phyloP scores from a whole-genome alignment of 257 asterid species.

The Galeopsis tetrahit region DNA sequence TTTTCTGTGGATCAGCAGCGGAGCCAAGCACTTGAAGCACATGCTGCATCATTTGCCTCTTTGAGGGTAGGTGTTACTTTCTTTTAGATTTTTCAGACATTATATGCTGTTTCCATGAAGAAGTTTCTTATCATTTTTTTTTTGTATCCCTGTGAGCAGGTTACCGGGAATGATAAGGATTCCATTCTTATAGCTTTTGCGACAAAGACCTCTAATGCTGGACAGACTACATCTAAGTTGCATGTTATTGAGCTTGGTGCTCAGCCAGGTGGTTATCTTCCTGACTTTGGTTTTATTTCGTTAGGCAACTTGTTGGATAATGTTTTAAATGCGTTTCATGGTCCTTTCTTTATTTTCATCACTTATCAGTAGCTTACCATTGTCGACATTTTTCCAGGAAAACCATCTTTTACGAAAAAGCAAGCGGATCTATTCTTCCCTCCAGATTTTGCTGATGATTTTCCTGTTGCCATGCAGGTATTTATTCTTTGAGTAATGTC shows the following conservation, averaged over 20 bases:
- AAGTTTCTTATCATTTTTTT: conserved; percentile 19
- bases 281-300: conserved; percentile 9
- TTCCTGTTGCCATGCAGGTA: conserved; percentile 98
- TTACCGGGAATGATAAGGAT: conserved; percentile 86
- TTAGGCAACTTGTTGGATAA: not conserved
- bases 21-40: conserved; percentile 99
- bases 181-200: conserved; percentile 90
- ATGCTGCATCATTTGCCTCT: conserved; percentile 94
- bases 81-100: not conserved
- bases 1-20: conserved; percentile 99
- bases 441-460: conserved; percentile 94
- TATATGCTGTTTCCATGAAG: conserved; percentile 1
- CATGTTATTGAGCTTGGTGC: conserved; percentile 81
- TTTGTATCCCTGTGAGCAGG: conserved; percentile 48
- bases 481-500: conserved; percentile 20
- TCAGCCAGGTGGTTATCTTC: conserved; percentile 62
- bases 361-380: conserved; percentile 26
- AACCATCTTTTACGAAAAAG: conserved; percentile 82
- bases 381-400: conserved; percentile 52
- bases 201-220: conserved; percentile 62
- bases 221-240: conserved; percentile 67
- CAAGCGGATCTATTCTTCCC: conserved; percentile 97
- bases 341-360: conserved; percentile 22
- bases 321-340: not conserved
- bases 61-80: conserved; percentile 55